Evolutionary conservation across 805 yeast species (phyloP).

Genomic region (Danielia oregonensis): DNA sequence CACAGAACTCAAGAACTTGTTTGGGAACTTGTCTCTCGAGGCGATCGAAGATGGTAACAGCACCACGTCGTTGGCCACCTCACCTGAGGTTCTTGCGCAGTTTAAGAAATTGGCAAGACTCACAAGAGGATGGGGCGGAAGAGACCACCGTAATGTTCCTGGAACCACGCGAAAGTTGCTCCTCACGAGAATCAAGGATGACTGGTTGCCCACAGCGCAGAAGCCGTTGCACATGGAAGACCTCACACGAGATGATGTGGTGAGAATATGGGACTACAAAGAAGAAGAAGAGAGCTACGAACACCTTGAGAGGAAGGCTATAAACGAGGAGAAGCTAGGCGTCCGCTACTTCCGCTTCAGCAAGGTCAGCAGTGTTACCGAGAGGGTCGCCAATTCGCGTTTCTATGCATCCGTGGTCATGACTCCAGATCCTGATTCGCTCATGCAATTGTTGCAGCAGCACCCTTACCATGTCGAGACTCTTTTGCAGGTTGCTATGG

Average conservation of each 20-base stretch:
- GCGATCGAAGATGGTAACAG: slow-evolving; percentile 73
- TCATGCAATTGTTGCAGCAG: slow-evolving; percentile 54
- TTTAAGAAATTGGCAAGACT: slow-evolving; percentile 52
- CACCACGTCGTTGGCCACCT: slow-evolving; percentile 63
- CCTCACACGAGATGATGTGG: slow-evolving; percentile 36
- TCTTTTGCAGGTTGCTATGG: slow-evolving; percentile 72
- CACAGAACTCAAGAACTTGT: slow-evolving; percentile 62
- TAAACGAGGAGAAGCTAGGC: slow-evolving; percentile 35
- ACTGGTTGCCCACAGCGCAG: slow-evolving; percentile 69
- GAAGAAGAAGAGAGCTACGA: slow-evolving; percentile 27
- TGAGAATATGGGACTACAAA: slow-evolving; percentile 31
- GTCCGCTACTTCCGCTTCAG: slow-evolving; percentile 56
- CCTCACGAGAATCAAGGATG: slow-evolving; percentile 71
- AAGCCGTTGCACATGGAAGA: slow-evolving; percentile 63
- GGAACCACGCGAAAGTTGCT: slow-evolving; percentile 66
- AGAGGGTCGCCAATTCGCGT: slow-evolving; percentile 39
- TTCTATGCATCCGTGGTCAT: slow-evolving; percentile 65
- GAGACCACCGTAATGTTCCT: slow-evolving; percentile 69
- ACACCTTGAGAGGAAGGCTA: slow-evolving; percentile 28
- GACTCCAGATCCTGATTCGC: slow-evolving; percentile 75
- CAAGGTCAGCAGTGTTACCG: slow-evolving; percentile 30
- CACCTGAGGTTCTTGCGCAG: slow-evolving; percentile 66
- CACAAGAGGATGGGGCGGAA: slow-evolving; percentile 85
- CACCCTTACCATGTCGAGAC: slow-evolving; percentile 76
- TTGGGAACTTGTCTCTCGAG: slow-evolving; percentile 67